Conservation (phyloP, 371 early-diverging fungal genomes). For the Mucor velutinosus region DNA sequence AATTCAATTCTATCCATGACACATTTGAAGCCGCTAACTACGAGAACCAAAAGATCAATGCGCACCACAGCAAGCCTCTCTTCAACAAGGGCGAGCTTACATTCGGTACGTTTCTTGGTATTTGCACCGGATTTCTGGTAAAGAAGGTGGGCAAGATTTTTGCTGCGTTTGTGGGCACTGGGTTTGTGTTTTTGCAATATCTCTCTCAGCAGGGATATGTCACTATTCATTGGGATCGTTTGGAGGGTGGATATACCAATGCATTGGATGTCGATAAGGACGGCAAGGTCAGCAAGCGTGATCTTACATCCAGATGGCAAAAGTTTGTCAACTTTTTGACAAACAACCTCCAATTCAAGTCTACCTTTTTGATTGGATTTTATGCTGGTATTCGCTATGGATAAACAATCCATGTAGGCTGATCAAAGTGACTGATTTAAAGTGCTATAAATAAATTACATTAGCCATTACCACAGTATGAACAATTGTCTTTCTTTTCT, state of each 20-base stretch:
- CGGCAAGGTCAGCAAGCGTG: conserved; percentile 51
- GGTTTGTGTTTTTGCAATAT: conserved; percentile 50
- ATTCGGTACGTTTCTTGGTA: conserved; percentile 49
- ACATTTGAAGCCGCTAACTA: not conserved
- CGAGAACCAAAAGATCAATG: not conserved
- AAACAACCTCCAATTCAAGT: conserved; percentile 62
- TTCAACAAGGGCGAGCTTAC: conserved; percentile 45
- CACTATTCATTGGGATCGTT: conserved; percentile 58
- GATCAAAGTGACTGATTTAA: not conserved
- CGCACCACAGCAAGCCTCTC: conserved; percentile 14
- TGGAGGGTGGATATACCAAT: conserved; percentile 41
- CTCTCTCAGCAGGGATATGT: conserved; percentile 56
- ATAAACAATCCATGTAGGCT: conserved; percentile 15
- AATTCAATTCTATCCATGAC: not conserved
- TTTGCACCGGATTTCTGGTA: conserved; percentile 50
- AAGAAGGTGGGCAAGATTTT: conserved; percentile 51
- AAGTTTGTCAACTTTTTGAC: conserved; percentile 54
- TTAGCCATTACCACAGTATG: not conserved
- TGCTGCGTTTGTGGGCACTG: conserved; percentile 42
- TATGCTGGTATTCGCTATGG: conserved; percentile 57
- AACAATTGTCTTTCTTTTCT: conserved; percentile 3
- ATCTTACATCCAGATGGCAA: conserved; percentile 46
- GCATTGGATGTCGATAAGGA: conserved; percentile 52
- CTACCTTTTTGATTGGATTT: conserved; percentile 57
- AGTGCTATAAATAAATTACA: not conserved